Base-by-base conservation (phyloP, 148 eudicot species). In the Polygonum aviculare region DNA sequence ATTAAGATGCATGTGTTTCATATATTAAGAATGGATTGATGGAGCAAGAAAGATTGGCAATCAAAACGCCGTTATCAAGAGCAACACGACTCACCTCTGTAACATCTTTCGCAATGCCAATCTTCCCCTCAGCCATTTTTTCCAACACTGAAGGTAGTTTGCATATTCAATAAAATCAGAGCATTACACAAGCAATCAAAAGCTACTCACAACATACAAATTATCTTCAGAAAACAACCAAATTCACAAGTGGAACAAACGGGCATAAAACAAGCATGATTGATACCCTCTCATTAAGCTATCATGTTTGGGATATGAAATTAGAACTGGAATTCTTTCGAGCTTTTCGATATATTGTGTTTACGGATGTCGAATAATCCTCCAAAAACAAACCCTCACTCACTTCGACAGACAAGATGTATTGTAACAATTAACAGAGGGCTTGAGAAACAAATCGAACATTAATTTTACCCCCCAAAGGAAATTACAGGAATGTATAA, bases 91-190 rank as follows among this genome's bases (percentile, higher is more conserved):
- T 77, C 78, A 86, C 91, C 76, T 86, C 87, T 52, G 91, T 86
- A 63, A 86, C 87, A 82, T 88, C 91, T 75, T 85, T 85, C 1
- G 91, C 91, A 48, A 88, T 85, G 38, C 80, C 82, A 82, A 54
- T 44, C 73, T 75, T 78, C 69, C 79, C 86, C 75, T 75, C 83
- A 50, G 82, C 88, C 88, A 85, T 85, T 39, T 19, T 50, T 77
- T 67, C 72, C 70, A 63, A 63, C 18, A 63, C 70, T 63, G 40
- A 5, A 57, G 67, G 67, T 33, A 35, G 35, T 40, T 15, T 63
- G 41, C 9, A 26, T 15, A 63, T 33, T 63, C 40, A 18, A 33
- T 63, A 33, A 63, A n/a, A 63, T 7, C 15, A 63, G 70, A 33
- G 18, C 18, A 31, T 22, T 22, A 63, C 35, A 63, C n/a, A 63